phyloP scores from a whole-genome alignment of 805 yeast species.

The Grigorovia humatica region DNA sequence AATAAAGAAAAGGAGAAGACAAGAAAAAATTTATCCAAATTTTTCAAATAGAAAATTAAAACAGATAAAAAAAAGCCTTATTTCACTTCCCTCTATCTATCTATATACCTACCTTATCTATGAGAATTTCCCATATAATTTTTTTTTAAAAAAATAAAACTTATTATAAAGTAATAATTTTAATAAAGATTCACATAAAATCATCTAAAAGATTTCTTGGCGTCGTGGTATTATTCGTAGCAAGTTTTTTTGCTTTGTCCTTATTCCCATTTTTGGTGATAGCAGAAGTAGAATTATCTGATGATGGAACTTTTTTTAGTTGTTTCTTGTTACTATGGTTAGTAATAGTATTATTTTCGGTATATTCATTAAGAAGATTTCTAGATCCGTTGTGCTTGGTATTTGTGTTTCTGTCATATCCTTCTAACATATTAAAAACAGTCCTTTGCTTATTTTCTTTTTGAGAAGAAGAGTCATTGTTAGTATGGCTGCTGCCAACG shows the following conservation, averaged over 20 bases:
- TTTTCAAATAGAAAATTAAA: constrained; percentile 31
- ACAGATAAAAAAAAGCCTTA: too few relatives aligned
- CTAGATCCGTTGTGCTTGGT: not conserved
- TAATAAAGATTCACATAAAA: constrained; percentile 18
- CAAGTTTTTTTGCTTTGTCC: not conserved
- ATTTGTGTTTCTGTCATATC: not conserved
- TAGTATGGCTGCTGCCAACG: not conserved
- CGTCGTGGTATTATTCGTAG: constrained; percentile 3
- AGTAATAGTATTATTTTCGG: not conserved
- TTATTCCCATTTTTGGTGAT: not conserved
- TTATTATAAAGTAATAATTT: too few relatives aligned
- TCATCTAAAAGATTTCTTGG: constrained; percentile 26
- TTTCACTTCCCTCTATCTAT: not conserved
- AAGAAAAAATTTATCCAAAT: constrained; percentile 49
- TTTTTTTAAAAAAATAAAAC: not conserved
- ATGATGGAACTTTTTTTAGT: not conserved
- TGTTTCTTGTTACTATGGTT: not conserved
- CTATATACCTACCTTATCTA: not conserved
- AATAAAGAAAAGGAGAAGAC: constrained; percentile 39
- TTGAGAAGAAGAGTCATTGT: not conserved
- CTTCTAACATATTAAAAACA: not conserved
- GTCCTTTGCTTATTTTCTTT: not conserved
- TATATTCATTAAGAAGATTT: constrained; percentile 6
- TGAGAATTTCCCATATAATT: too few relatives aligned
- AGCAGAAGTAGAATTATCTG: not conserved